phyloP scores from a whole-genome alignment of 805 yeast genomes.

The Metschnikowia anglica region DNA sequence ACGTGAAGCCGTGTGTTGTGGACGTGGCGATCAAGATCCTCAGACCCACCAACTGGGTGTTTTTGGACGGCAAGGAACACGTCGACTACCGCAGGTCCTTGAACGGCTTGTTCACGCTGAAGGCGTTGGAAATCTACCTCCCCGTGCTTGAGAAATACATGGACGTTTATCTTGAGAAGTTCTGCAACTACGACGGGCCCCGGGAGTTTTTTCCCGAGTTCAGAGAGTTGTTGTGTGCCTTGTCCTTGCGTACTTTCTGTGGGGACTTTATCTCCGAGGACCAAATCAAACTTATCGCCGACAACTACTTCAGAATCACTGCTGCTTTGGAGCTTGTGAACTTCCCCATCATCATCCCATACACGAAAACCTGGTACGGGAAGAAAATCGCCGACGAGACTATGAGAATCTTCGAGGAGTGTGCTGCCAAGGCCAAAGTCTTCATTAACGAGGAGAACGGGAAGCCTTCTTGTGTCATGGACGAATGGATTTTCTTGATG shows the following conservation, averaged over 20 bases:
- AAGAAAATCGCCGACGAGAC: conserved; percentile 89
- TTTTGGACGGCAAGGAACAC: conserved; percentile 93
- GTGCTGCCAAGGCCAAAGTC: conserved; percentile 85
- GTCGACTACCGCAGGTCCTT: conserved; percentile 88
- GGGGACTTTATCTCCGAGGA: conserved; percentile 93
- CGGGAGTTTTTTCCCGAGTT: conserved; percentile 84
- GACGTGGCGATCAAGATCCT: conserved; percentile 93
- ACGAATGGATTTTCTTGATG: conserved; percentile 91
- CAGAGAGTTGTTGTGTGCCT: conserved; percentile 94
- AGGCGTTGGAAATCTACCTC: conserved; percentile 79
- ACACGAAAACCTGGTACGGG: conserved; percentile 98
- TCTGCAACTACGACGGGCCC: conserved; percentile 63
- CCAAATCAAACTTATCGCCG: conserved; percentile 85
- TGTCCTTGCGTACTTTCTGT: conserved; percentile 90
- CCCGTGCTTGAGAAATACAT: conserved; percentile 83
- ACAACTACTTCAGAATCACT: conserved; percentile 87
- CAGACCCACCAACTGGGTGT: conserved; percentile 97
- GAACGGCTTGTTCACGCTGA: conserved; percentile 83
- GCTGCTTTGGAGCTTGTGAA: conserved; percentile 96
- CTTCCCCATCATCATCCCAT: conserved; percentile 95
- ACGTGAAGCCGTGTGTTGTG: conserved; percentile 95
- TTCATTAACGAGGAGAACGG: conserved; percentile 75
- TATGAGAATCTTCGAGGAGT: conserved; percentile 83
- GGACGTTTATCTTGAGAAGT: conserved; percentile 75
- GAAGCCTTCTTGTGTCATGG: conserved; percentile 84